phyloP scores from a whole-genome alignment of 2,329 filamentous ascomycete species.

The Botryotinia calthae region DNA sequence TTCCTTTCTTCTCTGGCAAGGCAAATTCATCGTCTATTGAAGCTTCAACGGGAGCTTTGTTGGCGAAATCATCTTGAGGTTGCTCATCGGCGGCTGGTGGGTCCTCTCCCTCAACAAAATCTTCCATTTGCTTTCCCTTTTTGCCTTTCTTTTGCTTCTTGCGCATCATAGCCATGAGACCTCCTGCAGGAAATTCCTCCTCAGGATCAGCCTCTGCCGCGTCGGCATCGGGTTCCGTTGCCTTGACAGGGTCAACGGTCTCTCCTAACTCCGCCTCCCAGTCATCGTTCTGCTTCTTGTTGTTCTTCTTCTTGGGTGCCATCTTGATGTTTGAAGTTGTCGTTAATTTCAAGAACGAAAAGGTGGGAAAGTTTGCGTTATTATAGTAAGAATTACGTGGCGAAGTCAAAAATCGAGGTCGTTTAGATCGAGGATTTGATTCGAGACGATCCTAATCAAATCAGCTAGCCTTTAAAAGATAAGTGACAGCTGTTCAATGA shows the following conservation, averaged over 20 bases:
- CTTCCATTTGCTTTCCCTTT: conserved; percentile 61
- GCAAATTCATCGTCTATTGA: conserved; percentile 84
- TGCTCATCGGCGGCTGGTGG: conserved; percentile 43
- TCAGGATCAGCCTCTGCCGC: conserved; percentile 51
- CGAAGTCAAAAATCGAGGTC: neutral
- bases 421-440: neutral
- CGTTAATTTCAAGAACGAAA: neutral
- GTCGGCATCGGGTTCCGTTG: conserved; percentile 48
- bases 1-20: conserved; percentile 69
- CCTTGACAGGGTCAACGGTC: conserved; percentile 46
- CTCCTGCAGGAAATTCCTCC: conserved; percentile 51
- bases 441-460: neutral
- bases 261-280: conserved; percentile 95
- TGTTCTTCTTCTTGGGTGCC: conserved; percentile 94
- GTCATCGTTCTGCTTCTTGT: conserved; percentile 81
- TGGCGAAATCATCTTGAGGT: conserved; percentile 47
- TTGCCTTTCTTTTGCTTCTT: conserved; percentile 79
- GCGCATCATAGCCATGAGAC: conserved; percentile 74
- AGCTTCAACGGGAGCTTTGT: conserved; percentile 77
- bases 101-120: conserved; percentile 69
- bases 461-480: neutral
- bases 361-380: neutral
- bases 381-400: neutral
- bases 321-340: conserved; percentile 50
- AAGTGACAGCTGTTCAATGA: neutral